Conservation (phyloP, 805 yeast genomes). For the Myxozyma nipponensis region DNA sequence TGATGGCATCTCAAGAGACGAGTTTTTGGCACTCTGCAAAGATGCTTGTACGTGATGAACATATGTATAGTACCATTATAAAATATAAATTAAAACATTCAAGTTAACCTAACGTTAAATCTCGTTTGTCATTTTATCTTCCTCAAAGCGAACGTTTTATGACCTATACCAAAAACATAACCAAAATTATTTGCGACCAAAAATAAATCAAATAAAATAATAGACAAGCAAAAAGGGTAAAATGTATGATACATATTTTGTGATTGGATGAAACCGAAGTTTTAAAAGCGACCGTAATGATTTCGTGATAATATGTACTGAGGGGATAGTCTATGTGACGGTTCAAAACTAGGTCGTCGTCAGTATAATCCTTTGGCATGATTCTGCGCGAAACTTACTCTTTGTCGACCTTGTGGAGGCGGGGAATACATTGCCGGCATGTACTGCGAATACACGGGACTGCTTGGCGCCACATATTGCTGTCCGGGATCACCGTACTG, state of each 20-base stretch:
- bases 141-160: too few relatives aligned
- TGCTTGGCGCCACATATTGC: slow-evolving; percentile 1
- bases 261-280: too few relatives aligned
- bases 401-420: slow-evolving; percentile 7
- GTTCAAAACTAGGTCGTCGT: neutral
- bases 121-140: too few relatives aligned
- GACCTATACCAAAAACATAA: too few relatives aligned
- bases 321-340: neutral
- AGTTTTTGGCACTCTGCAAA: slow-evolving; percentile 3
- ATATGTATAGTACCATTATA: neutral
- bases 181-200: too few relatives aligned
- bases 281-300: too few relatives aligned
- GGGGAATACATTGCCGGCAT: slow-evolving; percentile 8
- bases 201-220: too few relatives aligned
- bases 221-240: neutral
- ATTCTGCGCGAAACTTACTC: slow-evolving; percentile 3
- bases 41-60: neutral
- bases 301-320: neutral
- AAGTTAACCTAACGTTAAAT: too few relatives aligned
- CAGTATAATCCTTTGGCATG: neutral
- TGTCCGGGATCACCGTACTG: neutral
- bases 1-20: slow-evolving; percentile 5
- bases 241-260: neutral
- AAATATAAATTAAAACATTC: neutral
- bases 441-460: slow-evolving; percentile 15